Percentiles rank a stretch among this genome's conserved stretches.
Evolutionary conservation across 2,329 filamentous ascomycete genomes (phyloP).

Genomic region (Helotiales sp.): DNA sequence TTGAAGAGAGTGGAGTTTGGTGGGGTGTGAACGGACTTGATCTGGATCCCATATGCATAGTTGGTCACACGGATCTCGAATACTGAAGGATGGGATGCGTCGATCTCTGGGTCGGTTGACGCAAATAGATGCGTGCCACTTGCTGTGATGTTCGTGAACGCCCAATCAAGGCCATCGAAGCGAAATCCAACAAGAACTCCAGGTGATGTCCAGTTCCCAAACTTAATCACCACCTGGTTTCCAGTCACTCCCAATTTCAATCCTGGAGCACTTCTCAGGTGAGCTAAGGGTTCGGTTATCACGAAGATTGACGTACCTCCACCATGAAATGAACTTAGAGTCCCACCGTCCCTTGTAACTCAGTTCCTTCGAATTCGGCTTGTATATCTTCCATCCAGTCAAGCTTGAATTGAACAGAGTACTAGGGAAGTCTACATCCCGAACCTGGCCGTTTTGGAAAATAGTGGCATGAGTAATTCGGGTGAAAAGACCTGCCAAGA

Average conservation of each 20-base stretch:
- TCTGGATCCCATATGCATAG: conserved; percentile 64
- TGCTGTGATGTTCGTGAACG: conserved; percentile 63
- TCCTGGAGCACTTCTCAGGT: conserved; percentile 21
- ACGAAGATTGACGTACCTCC: conserved; percentile 50
- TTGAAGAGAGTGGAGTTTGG: conserved; percentile 52
- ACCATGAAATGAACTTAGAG: conserved; percentile 63
- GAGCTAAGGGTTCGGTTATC: conserved; percentile 26
- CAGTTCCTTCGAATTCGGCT: conserved; percentile 57
- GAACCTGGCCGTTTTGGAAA: conserved; percentile 45
- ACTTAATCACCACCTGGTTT: neutral
- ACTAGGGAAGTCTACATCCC: conserved; percentile 48
- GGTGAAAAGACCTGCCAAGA: neutral
- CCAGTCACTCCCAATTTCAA: conserved; percentile 6
- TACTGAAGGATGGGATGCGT: conserved; percentile 51
- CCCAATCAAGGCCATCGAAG: conserved; percentile 63
- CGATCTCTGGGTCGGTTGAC: conserved; percentile 50
- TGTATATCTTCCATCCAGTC: conserved; percentile 54
- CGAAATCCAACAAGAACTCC: conserved; percentile 60
- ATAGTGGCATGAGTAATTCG: conserved; percentile 33
- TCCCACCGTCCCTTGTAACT: conserved; percentile 69
- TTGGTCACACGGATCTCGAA: conserved; percentile 66
- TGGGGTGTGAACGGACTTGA: conserved; percentile 56
- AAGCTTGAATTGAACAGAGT: conserved; percentile 46
- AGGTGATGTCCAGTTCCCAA: conserved; percentile 33
- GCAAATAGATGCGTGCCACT: conserved; percentile 61